Conservation (phyloP, 495 filamentous ascomycete genomes). For the Xylaria nigripes region DNA sequence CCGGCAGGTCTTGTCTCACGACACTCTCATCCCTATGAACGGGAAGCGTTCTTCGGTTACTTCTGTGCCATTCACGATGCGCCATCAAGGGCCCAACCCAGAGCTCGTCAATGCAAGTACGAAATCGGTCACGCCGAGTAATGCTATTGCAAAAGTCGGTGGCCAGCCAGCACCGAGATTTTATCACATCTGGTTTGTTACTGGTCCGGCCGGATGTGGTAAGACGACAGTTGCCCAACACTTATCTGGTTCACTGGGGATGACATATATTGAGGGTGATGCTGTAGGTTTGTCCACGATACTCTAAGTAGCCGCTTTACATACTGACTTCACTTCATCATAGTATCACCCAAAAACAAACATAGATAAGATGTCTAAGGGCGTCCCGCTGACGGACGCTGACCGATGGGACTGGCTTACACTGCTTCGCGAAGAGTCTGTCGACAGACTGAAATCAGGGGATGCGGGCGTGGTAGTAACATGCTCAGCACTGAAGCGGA, state of each 20-base stretch:
- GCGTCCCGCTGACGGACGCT: constrained; percentile 81
- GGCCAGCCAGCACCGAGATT: constrained; percentile 27
- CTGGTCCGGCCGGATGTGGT: constrained; percentile 90
- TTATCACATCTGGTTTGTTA: constrained; percentile 96
- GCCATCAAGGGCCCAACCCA: constrained; percentile 28
- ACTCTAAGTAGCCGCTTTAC: neutral
- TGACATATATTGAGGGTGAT: constrained; percentile 92
- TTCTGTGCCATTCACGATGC: constrained; percentile 26
- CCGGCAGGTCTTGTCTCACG: constrained; percentile 37
- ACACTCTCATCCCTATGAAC: constrained; percentile 31
- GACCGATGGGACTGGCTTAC: constrained; percentile 99
- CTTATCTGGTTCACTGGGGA: constrained; percentile 58
- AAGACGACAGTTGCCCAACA: constrained; percentile 87
- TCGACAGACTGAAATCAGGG: constrained; percentile 49
- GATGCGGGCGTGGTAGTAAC: constrained; percentile 81
- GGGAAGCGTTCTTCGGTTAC: constrained; percentile 26
- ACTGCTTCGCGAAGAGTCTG: constrained; percentile 71
- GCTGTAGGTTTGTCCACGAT: constrained; percentile 55
- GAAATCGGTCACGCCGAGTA: constrained; percentile 21
- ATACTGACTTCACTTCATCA: neutral
- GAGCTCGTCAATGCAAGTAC: constrained; percentile 25
- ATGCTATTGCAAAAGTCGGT: constrained; percentile 17
- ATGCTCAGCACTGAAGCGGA: constrained; percentile 91
- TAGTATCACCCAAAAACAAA: constrained; percentile 83
- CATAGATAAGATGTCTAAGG: constrained; percentile 87